Evolutionary conservation across 208 protist species (phyloP).

Genomic region (Naegleria lovaniensis): DNA sequence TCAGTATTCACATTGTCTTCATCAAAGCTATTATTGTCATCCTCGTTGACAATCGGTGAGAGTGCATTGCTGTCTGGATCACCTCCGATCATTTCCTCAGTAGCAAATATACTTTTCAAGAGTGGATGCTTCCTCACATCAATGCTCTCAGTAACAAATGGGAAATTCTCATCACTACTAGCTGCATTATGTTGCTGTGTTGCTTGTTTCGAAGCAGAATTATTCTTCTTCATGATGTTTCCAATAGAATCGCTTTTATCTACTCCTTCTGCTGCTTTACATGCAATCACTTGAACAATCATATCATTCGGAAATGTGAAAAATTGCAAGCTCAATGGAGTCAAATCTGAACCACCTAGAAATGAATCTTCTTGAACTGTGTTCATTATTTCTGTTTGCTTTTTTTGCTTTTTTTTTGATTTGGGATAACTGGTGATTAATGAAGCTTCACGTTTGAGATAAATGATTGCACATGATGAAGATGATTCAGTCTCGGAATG

Average conservation of each 20-base stretch:
- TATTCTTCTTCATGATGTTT: too few relatives aligned
- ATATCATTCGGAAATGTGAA: slow-evolving; percentile 10
- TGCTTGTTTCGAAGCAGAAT: background rate
- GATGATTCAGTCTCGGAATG: too few relatives aligned
- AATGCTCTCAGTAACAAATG: background rate
- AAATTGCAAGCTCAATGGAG: background rate
- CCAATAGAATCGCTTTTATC: too few relatives aligned
- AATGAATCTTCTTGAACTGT: background rate
- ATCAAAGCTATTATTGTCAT: too few relatives aligned
- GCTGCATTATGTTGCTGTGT: background rate
- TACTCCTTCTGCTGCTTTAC: background rate
- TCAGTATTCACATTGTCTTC: background rate
- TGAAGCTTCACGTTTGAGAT: background rate
- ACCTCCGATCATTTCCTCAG: background rate
- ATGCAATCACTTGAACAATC: background rate
- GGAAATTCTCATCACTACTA: background rate
- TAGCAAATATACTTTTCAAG: background rate
- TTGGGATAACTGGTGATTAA: background rate
- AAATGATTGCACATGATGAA: background rate
- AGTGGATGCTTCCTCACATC: background rate
- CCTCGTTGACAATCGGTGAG: too few relatives aligned
- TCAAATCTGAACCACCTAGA: background rate
- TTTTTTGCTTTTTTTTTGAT: background rate
- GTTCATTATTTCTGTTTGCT: background rate
- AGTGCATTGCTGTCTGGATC: background rate